phyloP scores from a whole-genome alignment of 164 flowering plant genomes.

The Tetrastigma voinierianum region DNA sequence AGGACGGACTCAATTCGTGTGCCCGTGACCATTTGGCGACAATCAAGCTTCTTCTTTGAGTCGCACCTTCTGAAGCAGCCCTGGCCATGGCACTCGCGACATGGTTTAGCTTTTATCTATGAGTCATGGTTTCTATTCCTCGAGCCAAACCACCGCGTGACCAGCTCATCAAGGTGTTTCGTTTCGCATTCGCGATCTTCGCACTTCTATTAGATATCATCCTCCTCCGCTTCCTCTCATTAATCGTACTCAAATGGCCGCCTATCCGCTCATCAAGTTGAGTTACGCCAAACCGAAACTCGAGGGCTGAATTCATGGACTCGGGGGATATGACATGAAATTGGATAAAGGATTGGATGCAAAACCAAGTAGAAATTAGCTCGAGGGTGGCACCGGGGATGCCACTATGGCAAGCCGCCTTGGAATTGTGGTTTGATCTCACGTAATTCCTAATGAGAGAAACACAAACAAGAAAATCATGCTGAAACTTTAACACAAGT shows the following conservation, averaged over 20 bases:
- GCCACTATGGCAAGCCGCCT: no score
- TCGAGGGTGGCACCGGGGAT: no score
- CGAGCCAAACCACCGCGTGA: conserved; percentile 75
- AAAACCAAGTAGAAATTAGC: no score
- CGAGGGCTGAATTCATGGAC: conserved; percentile 44
- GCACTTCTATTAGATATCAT: conserved; percentile 95
- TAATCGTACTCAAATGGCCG: conserved; percentile 57
- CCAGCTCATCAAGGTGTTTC: conserved; percentile 86
- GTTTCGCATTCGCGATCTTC: conserved; percentile 92
- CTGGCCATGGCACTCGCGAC: conserved; percentile 62
- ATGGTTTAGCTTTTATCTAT: conserved; percentile 71
- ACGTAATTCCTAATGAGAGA: no score
- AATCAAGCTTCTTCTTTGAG: conserved; percentile 72
- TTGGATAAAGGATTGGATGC: conserved; percentile 26
- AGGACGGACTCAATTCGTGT: conserved; percentile 53
- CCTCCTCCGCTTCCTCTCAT: conserved; percentile 83
- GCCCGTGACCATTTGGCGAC: conserved; percentile 54
- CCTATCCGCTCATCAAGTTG: conserved; percentile 84
- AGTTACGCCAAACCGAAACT: conserved; percentile 53
- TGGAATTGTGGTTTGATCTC: no score
- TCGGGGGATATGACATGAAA: conserved; percentile 36
- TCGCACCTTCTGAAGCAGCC: conserved; percentile 61
- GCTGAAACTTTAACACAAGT: no score
- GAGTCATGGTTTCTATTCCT: conserved; percentile 75
- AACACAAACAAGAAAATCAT: no score